Conservation (phyloP, 2,329 filamentous ascomycete species). For the Neonectria faginata region DNA sequence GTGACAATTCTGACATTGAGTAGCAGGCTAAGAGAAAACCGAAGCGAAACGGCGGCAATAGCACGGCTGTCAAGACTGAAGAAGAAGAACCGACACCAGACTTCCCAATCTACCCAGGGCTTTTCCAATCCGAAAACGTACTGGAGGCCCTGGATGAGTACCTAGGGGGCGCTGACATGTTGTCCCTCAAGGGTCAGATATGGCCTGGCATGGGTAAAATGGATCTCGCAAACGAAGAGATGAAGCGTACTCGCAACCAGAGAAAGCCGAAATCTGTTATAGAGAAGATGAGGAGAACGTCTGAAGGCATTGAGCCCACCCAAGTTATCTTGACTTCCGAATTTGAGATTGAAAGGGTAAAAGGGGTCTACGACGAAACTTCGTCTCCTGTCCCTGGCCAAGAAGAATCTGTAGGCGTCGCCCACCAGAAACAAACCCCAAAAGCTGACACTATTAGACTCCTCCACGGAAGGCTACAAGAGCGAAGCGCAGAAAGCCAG, state of each 20-base stretch:
- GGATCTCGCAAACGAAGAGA: conserved; percentile 79
- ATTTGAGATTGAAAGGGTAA: conserved; percentile 62
- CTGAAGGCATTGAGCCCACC: conserved; percentile 70
- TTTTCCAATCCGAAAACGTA: conserved; percentile 47
- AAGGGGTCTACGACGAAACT: conserved; percentile 71
- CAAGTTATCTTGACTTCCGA: conserved; percentile 73
- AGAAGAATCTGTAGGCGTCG: conserved; percentile 57
- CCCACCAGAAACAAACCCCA: background rate
- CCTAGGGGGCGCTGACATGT: conserved; percentile 44
- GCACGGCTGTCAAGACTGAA: conserved; percentile 46
- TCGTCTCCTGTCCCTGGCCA: conserved; percentile 60
- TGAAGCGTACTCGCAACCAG: conserved; percentile 81
- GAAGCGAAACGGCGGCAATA: conserved; percentile 41
- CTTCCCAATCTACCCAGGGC: conserved; percentile 45
- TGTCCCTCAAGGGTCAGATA: conserved; percentile 74
- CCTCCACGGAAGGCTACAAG: conserved; percentile 49
- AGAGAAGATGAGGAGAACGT: conserved; percentile 72
- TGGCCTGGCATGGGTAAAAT: conserved; percentile 87
- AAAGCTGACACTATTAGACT: conserved; percentile 33
- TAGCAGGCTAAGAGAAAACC: conserved; percentile 47
- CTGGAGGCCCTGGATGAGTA: conserved; percentile 46
- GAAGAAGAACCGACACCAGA: conserved; percentile 43
- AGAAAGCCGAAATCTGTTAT: conserved; percentile 81
- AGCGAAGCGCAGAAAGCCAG: conserved; percentile 48
- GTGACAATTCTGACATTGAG: conserved; percentile 25